Base-by-base conservation (phyloP, 192 early-diverging fungal genomes). In the Phlyctochytrium planicorne region DNA sequence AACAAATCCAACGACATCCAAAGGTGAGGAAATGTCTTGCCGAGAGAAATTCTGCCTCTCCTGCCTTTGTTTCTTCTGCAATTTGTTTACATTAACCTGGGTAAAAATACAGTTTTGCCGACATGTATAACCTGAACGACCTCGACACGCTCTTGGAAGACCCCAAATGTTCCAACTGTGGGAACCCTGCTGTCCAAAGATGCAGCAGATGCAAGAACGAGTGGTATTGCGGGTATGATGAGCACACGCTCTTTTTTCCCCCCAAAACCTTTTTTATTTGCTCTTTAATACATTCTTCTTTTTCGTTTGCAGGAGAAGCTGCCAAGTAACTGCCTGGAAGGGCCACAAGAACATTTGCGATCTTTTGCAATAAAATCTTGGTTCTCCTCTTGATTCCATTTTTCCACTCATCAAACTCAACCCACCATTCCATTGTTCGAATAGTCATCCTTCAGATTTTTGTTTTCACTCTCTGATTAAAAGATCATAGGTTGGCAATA, bases 181-280 rank as follows among this genome's bases (percentile, higher is more conserved):
- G 80, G 4, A 31, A 56, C 20, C 10, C 34, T 2, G 83, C 83
- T 3, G 71, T 67, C 31, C 73, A 85, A 30, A 31, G 80, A 30
- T 85, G 83, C 59, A 83, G 80, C 4, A 34, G 73, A 34, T 85
- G 83, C 60, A 78, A 79, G 52, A 67, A 24, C 30, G 83, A 85
- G 33, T 85, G 83, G 83, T 85, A 85, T 66, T 85, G 83, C 65
- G 53, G 72, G 67, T 60, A 69, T 16, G 68, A 47, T 6, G 40
- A 6, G 6, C 20, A n/a, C n/a, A 23, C n/a, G 29, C 31, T 37
- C 57, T 33, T 6, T 20, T 47, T 47, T n/a, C n/a, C n/a, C n/a
- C n/a, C n/a, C 40, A 47, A 12, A 23, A 23, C 32, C 55, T 16
- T 50, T 1, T n/a, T 20, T 40, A 66, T 10, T 20, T 27, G 34